Evolutionary conservation across 78 protist species (phyloP).

Genomic region (Pigoraptor vietnamica): DNA sequence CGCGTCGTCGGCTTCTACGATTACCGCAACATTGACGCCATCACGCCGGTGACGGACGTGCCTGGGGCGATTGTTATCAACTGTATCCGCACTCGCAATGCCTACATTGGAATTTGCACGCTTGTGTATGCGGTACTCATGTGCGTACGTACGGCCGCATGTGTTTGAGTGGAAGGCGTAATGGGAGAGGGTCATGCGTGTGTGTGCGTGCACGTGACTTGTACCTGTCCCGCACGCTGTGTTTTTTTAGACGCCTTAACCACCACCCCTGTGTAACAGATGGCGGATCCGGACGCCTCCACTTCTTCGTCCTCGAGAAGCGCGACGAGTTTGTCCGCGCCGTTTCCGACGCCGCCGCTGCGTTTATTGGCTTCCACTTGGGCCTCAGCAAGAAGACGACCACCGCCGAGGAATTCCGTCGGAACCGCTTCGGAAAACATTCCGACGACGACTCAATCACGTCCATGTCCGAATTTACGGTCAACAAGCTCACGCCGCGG

Average conservation of each 20-base stretch:
- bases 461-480: constrained; percentile 21
- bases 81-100: neutral
- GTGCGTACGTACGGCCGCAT: too few species aligned
- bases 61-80: constrained; percentile 10
- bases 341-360: neutral
- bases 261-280: neutral
- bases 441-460: neutral
- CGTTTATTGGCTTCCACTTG: neutral
- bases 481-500: constrained; percentile 5
- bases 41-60: constrained; percentile 1
- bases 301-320: constrained; percentile 11
- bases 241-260: too few species aligned
- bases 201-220: neutral
- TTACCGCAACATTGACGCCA: constrained; percentile 22
- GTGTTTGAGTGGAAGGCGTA: too few species aligned
- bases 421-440: neutral
- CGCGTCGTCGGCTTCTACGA: constrained; percentile 15
- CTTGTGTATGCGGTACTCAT: neutral
- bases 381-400: neutral
- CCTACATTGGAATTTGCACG: too few species aligned
- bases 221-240: neutral
- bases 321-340: neutral
- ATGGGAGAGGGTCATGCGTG: too few species aligned
- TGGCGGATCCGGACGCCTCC: neutral
- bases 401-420: neutral